Conservation (phyloP, 2,329 filamentous ascomycete species). For the Ceratocystis lukuohia region DNA sequence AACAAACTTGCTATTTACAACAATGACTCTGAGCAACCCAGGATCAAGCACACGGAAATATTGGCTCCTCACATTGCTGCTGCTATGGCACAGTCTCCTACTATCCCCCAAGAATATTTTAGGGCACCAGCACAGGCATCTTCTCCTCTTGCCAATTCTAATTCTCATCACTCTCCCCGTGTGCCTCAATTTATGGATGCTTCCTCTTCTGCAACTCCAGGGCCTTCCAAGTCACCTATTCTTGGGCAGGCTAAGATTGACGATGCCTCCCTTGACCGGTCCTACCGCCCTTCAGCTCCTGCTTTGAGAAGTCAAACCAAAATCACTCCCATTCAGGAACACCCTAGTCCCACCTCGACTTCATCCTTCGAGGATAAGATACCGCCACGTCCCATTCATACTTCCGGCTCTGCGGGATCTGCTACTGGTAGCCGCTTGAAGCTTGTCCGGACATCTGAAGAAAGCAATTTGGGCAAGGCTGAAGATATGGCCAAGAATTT, state of each 20-base stretch:
- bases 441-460: constrained; percentile 44
- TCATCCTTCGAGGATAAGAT: constrained; percentile 8
- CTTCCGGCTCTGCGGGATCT: constrained; percentile 39
- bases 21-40: constrained; percentile 4
- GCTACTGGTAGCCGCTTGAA: constrained; percentile 39
- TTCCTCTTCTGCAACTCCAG: not conserved
- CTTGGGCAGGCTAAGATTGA: constrained; percentile 23
- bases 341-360: constrained; percentile 16
- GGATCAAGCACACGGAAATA: constrained; percentile 12
- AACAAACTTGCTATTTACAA: not conserved
- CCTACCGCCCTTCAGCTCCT: constrained; percentile 11
- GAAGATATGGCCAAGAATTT: constrained; percentile 55
- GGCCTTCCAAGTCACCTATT: not conserved
- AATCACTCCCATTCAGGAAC: constrained; percentile 18
- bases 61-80: constrained; percentile 9
- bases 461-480: constrained; percentile 34
- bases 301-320: constrained; percentile 14
- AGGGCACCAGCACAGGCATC: not conserved
- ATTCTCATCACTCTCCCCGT: constrained; percentile 5
- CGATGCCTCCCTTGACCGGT: constrained; percentile 20
- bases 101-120: constrained; percentile 15
- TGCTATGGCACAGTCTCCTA: constrained; percentile 16
- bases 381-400: constrained; percentile 30
- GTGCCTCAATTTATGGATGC: constrained; percentile 8
- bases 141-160: constrained; percentile 4